Conservation (phyloP, 73 alveolate genomes). For the Paramecium bursaria region DNA sequence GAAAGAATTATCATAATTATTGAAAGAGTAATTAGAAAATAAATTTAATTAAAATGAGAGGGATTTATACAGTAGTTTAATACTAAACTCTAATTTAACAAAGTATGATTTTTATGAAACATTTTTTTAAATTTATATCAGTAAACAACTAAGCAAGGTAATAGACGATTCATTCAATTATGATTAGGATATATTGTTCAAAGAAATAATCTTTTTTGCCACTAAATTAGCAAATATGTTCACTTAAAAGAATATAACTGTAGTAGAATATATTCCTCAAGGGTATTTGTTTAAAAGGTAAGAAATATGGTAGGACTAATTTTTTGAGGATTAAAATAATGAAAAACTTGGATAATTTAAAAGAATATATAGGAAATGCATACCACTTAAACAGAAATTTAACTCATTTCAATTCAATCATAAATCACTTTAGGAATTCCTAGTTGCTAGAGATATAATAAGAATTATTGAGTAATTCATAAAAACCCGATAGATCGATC, state of each 20-base stretch:
- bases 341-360: background rate
- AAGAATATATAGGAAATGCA: conserved; percentile 41
- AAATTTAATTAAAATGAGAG: too few relatives aligned
- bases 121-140: conserved; percentile 21
- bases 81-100: too few relatives aligned
- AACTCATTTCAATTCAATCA: conserved; percentile 14
- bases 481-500: too few relatives aligned
- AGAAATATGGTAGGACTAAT: conserved; percentile 10
- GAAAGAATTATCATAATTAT: too few relatives aligned
- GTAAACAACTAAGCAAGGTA: conserved; percentile 4
- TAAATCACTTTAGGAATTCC: conserved; percentile 23
- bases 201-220: background rate
- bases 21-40: too few relatives aligned
- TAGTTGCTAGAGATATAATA: conserved; percentile 45
- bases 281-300: conserved; percentile 1
- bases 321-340: conserved; percentile 6
- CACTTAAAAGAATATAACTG: conserved; percentile 1
- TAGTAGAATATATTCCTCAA: background rate
- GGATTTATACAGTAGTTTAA: too few relatives aligned
- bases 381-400: conserved; percentile 4
- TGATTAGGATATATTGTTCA: background rate
- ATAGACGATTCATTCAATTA: too few relatives aligned
- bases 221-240: background rate
- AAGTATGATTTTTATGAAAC: too few relatives aligned
- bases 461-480: too few relatives aligned